phyloP scores from a whole-genome alignment of 768 basidiomycete species.

The Goffeauzyma gilvescens region DNA sequence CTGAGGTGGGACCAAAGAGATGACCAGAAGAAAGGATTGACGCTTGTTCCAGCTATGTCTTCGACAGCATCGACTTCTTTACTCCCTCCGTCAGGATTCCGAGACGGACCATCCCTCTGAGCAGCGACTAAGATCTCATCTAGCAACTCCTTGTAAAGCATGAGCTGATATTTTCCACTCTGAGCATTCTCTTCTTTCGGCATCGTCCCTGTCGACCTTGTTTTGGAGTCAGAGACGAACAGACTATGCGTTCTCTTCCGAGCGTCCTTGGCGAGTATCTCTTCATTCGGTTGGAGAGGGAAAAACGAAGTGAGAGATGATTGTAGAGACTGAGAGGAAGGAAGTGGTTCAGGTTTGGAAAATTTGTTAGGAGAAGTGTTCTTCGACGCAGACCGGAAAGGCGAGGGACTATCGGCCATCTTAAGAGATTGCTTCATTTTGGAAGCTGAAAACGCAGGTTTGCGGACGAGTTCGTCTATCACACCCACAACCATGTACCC shows the following conservation, averaged over 20 bases:
- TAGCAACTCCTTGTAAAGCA: conserved; percentile 33
- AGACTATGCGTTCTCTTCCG: conserved; percentile 19
- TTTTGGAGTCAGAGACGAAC: conserved; percentile 32
- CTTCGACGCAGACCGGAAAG: no score
- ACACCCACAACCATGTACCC: conserved; percentile 50
- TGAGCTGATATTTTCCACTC: conserved; percentile 29
- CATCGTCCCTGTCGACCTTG: conserved; percentile 22
- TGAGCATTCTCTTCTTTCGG: conserved; percentile 28
- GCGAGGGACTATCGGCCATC: no score
- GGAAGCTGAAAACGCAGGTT: no score
- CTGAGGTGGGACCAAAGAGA: conserved; percentile 19
- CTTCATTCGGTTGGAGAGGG: conserved; percentile 14
- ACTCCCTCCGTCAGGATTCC: not conserved
- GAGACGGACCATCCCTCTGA: not conserved
- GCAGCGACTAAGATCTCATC: conserved; percentile 20
- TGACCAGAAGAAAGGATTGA: conserved; percentile 19
- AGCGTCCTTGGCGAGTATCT: not conserved
- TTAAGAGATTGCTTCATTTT: no score
- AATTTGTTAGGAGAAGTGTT: no score
- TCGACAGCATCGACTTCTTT: not conserved
- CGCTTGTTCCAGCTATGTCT: not conserved
- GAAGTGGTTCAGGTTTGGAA: no score
- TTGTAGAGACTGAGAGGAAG: no score
- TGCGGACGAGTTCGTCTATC: no score
- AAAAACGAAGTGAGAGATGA: no score